Evolutionary conservation across 495 filamentous ascomycete species (phyloP), one percentile per base, ranked within the genome.

Genomic region (Friedmanniomyces simplex): DNA sequence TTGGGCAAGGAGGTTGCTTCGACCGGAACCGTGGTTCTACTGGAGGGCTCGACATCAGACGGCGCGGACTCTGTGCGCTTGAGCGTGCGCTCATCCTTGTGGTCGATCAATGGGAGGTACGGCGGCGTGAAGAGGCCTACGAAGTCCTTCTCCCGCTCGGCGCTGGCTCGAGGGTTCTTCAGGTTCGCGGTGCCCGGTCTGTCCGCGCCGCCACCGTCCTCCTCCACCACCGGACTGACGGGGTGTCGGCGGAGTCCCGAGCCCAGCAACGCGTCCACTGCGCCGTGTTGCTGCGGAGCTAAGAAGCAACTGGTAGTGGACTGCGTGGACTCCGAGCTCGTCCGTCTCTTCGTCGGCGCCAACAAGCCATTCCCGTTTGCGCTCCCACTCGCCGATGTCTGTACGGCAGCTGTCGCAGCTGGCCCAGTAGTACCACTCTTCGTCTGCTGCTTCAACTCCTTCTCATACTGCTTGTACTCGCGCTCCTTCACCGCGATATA

Each of bases 381-480:
- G n/a, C 18, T 12, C 11, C 11, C 41, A 22, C 21, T 21, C 14
- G 22, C 12, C 42, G 48, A 18, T 14, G 39, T 32, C 30, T 32
- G 39, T 14, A 8, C 12, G 3, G 26, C 21, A 32, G 42, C 55
- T 26, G 22, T 16, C 12, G 45, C 46, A 3, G 55, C 11, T 4
- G 30, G n/a, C n/a, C 34, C 10, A 5, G 25, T 5, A 2, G 28
- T n/a, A 16, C n/a, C 20, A 50, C 12, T 49, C 45, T 42, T 53
- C n/a, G 22, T 16, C 43, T 50, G 47, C 47, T 26, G 24, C 13
- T 37, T 45, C 18, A 63, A 16, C n/a, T 63, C 57, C 24, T 54
- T 62, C 49, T 65, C 60, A 54, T 39, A 65, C 22, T 26, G 14
- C 48, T 62, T 62, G 46, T 63, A 65, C 36, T 65, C 63, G 12